Conservation (phyloP, 2,329 filamentous ascomycete genomes). For the Paracorniculantispora psalliotae region DNA sequence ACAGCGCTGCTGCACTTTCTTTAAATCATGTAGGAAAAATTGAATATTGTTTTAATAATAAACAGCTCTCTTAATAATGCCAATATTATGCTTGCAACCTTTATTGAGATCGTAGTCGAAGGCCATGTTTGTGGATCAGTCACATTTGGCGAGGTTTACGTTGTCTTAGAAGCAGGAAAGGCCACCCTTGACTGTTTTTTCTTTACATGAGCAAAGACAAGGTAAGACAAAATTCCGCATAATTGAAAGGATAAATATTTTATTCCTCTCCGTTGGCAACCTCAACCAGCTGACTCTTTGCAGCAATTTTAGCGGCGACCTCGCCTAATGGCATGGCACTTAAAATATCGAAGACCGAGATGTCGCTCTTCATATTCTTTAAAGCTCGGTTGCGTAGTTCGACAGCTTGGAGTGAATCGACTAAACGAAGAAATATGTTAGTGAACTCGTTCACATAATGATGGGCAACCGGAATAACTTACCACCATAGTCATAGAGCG, state of each 20-base stretch:
- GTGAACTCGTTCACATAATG: background rate
- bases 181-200: too few species aligned
- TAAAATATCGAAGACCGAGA: background rate
- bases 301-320: background rate
- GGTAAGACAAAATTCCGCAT: too few species aligned
- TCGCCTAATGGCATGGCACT: background rate
- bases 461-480: background rate
- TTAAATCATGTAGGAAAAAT: too few species aligned
- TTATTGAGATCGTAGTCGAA: too few species aligned
- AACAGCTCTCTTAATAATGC: too few species aligned
- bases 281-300: background rate
- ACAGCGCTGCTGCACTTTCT: too few species aligned
- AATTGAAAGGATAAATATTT: background rate
- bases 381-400: background rate
- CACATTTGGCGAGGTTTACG: too few species aligned
- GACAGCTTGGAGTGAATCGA: background rate
- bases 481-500: conserved; percentile 3
- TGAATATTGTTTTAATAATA: too few species aligned
- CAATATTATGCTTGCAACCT: too few species aligned
- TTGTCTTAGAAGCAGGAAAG: too few species aligned
- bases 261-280: background rate
- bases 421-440: background rate
- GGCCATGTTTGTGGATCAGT: too few species aligned
- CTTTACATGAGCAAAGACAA: too few species aligned
- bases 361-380: background rate